These are phyloP conservation scores for Plantago coronopus DNA, from an alignment of 305 asterid genomes.

Conservation along the genomic window DNA sequence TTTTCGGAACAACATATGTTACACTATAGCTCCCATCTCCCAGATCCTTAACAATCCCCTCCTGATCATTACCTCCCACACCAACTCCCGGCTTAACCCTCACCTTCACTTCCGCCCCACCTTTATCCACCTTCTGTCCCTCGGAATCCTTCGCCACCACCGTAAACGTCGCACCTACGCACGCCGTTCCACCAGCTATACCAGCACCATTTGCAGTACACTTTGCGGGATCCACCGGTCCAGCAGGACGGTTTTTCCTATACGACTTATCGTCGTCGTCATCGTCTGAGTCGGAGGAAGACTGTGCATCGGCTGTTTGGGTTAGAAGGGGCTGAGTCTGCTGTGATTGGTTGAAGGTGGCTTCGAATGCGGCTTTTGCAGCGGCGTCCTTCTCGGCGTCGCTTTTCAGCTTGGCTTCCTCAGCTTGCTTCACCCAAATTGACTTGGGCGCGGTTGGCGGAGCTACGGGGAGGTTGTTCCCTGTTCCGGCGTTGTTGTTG, in stretches of 20 bases:
- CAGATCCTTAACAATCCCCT: conserved; percentile 87
- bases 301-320: not conserved
- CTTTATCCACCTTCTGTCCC: conserved; percentile 69
- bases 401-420: conserved; percentile 88
- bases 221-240: conserved; percentile 78
- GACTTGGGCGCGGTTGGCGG: conserved; percentile 49
- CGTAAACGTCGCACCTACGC: conserved; percentile 63
- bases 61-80: conserved; percentile 80
- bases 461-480: conserved; percentile 29
- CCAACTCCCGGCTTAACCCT: conserved; percentile 83
- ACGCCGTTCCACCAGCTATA: conserved; percentile 92
- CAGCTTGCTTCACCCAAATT: conserved; percentile 96
- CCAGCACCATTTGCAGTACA: conserved; percentile 95
- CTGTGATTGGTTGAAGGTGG: conserved; percentile 60
- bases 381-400: conserved; percentile 96
- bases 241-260: conserved; percentile 47
- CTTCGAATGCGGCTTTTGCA: conserved; percentile 97
- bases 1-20: conserved; percentile 80
- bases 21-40: conserved; percentile 86
- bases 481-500: conserved; percentile 19
- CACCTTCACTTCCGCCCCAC: conserved; percentile 79
- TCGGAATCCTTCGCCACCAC: conserved; percentile 80
- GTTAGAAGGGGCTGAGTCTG: conserved; percentile 31
- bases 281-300: conserved; percentile 43
- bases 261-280: conserved; percentile 60